Base-by-base conservation (phyloP, 177 flowering plant species). In the Telopea speciosissima region DNA sequence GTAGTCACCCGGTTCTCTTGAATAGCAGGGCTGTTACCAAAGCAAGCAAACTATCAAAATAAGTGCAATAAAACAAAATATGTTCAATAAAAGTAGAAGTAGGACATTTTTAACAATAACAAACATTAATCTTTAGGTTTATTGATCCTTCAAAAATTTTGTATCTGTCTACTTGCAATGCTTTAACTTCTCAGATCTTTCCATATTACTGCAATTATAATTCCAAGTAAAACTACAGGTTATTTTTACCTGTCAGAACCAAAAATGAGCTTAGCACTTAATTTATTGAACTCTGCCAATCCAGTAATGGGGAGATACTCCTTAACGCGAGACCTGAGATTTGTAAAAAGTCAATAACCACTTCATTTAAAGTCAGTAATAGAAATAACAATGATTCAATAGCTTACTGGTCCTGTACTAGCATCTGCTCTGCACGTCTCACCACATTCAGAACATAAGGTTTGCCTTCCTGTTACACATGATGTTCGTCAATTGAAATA, bases 371-470 rank as follows among this genome's bases (percentile, higher is more conserved):
- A 56, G 25, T 23, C 1, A 25, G 0, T 45, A 33, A 24, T 36
- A 31, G 68, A 64, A 62, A 21, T 7, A 13, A 24, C 1, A 14
- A 54, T 45, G 44, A 36, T 28, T 62, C 24, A 44, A 22, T 24
- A 3, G 36, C 77, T 77, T 72, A 89, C 97, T 74, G 70, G 68
- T 91, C 95, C 85, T 85, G 86, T 36, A 91, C 84, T 68, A 93
- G 80, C 76, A 73, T 74, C 76, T 89, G 89, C 79, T 93, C 98
- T 12, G 97, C 99, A 72, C 56, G 74, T 71, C 93, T 88, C 68
- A 96, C 99, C 1, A 93, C 98, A 81, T 90, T 87, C 78, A 96
- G 80, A 60, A 96, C 98, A 76, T 91, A 90, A 70, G 99, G 99
- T 56, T 91, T 96, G 25, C 99, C 99, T 87, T 92, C 99, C 98